Base-by-base conservation (phyloP, 75 land plant genomes). In the Picea glauca region DNA sequence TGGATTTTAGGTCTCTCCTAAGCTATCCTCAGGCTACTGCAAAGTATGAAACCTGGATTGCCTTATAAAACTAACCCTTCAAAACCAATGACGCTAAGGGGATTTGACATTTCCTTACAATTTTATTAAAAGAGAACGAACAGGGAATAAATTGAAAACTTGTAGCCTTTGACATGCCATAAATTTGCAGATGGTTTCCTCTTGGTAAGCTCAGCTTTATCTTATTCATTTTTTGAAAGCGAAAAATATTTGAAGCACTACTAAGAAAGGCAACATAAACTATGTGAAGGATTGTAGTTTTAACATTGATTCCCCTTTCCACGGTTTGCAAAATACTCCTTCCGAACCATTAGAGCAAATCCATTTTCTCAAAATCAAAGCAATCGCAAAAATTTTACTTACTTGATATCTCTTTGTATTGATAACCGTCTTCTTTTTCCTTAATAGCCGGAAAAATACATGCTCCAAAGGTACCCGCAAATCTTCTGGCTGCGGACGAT, bases 381-480 rank as follows among this genome's bases (percentile, higher is more conserved):
- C 12, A n/a, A 40, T 40, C 11, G 13, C 13, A 43, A 20, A 70
- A 7, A 0, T 20, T 70, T 17, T 30, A 75, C 76, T 75, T 75
- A 75, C 76, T 75, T 54, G 76, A 75, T 5, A 75, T 75, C 58
- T 75, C 76, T 32, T 75, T 75, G 60, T 50, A 75, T 23, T 54
- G 58, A 31, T 17, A 54, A 14, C 12, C 32, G 58, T 75, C 60
- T 23, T 75, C 59, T 75, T 31, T 50, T 30, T 75, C 13, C 58
- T 46, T 74, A 13, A 74, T 26, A 7, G 58, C 30, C 20, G 56
- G 56, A 11, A 31, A 18, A 75, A 75, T 20, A 58, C 76, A 75
- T 26, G 76, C 30, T 12, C 59, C 20, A 1, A 75, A 75, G 46
- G 46, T 33, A 56, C 60, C 58, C 38, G 31, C 76, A 75, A 75